Evolutionary conservation across 768 basidiomycete genomes (phyloP), one percentile per base, ranked within the genome.

Genomic region (Zangia roseola): DNA sequence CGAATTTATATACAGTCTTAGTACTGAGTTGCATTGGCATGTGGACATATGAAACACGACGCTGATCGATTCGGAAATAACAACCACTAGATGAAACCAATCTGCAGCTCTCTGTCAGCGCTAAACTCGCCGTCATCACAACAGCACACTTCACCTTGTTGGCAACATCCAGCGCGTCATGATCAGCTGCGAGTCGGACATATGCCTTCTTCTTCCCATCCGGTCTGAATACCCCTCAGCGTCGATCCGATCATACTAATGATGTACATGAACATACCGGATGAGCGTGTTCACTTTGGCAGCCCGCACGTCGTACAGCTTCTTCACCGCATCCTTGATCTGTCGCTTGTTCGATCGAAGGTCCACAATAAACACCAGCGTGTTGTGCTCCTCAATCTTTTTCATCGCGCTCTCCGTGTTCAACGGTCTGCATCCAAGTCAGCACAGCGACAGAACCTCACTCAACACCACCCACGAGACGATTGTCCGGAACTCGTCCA

Each of bases 331-430:
- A 62, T 97, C 92, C 83, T 94, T 95, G 78, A 98, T 98, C 74
- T 99, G 93, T 40, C 93, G 84, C 83, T 99, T 99, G 84, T 97
- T 99, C 59, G 92, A 77, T 69, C 83, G 86, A 71, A 97, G 65
- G 72, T 97, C 94, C 45, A 97, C 94, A 53, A 98, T 86, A 79
- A 98, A 99, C 52, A 99, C 97, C 50, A 98, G 83, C 26, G 97
- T 99, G 75, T 99, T 98, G 80, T 97, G 86, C 73, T 97, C 95
- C 80, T 99, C 95, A 50, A 99, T 99, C 83, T 99, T 97, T 83
- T 97, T 95, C 95, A 98, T 97, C 54, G 95, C 94, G 12, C 84
- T 87, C 73, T 98, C 94, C 14, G 93, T 95, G 84, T 93, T 95
- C 70, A 93, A 70, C 16, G 91, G 91, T 43, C 87, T 90, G 48